Base-by-base conservation (phyloP, 2,329 filamentous ascomycete genomes). In the Microsporum audouinii region DNA sequence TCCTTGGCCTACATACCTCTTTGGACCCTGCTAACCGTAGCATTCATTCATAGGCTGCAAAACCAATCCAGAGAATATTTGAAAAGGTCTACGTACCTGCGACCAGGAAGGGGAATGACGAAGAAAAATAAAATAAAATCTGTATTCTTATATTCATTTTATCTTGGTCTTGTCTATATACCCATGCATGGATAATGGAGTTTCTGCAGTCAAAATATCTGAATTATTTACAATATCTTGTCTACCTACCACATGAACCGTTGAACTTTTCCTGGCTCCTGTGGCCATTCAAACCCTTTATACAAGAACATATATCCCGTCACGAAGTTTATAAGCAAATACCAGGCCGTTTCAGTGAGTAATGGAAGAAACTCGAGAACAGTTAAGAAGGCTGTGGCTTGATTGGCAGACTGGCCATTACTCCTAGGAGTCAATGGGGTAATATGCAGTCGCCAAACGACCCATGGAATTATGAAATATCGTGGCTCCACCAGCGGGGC, bases 391-490 rank as follows among this genome's bases (percentile, higher is more conserved):
- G 12, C 14, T 8, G 29, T 17, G 23, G 38, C 14, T 1, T 17
- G 36, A 29, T 1, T 57, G 29, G 7, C 41, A 12, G 31, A 23
- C 17, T n/a, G 12, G 17, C 14, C 33, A 10, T 17, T 55, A n/a
- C 12, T 36, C 34, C 27, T 39, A 27, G n/a, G n/a, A 31, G 8
- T 63, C 12, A 71, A 70, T 43, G 67, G 69, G 57, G 89, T 89
- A 0, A 95, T 76, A 68, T 95, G 82, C 5, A 97, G 75, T 0
- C 94, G 82, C 89, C 91, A 97, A 68, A 96, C 85, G 6, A 96
- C 82, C 90, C 91, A 99, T 0, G 92, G 91, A 10, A 96, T 80
- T 70, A 99, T 95, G 73, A 96, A 96, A 74, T 99, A 99, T 12
- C 94, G 84, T 12, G 94, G 94, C 72, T 99, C 94, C 7, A 99